Evolutionary conservation across 805 yeast species (phyloP), one percentile per base, ranked within the genome.

Genomic region (Ogataea sp.): DNA sequence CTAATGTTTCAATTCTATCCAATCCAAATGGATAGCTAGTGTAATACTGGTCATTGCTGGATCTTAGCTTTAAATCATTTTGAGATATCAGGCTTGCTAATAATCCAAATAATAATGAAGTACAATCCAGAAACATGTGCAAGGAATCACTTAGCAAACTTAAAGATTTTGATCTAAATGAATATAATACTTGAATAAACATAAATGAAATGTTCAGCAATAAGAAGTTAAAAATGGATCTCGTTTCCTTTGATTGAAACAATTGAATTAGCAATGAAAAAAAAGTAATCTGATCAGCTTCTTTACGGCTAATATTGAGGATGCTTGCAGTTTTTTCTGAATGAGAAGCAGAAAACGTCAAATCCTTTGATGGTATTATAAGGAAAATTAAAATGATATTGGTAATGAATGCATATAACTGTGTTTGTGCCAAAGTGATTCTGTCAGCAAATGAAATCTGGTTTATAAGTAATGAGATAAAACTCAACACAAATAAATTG

Each of bases 111-210:
- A 93, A 78, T 40, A 93, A 65, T 0, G 97, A 94, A 0, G 87
- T 73, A 58, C 98, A 93, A 59, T 93, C 99, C 40, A 93, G 68
- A 2, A 95, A 83, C 99, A 93, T 93, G 59, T 93, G 99, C 38
- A 93, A 69, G 1, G 96, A 87, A 55, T 93, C 99, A 16, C 96
- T 87, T 38, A 93, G 60, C 20, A 93, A 67, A 10, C 98, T 97
- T 34, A 93, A 65, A 0, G 97, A 90, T 53, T 85, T 89, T 1
- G 97, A 88, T 44, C 95, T 71, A 62, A 93, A 83, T 1, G 97
- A 89, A 58, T 93, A 93, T 9, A 93, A 63, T 47, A 93, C 69
- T 63, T 93, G 99, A 31, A 93, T 80, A 52, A 93, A 77, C 99
- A 93, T 93, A 62, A 93, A 93, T 2, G 93, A 75, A 11, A 95